Evolutionary conservation across 805 yeast genomes (phyloP), one percentile per base, ranked within the genome.

Genomic region (Cyberlindnera saturnus): DNA sequence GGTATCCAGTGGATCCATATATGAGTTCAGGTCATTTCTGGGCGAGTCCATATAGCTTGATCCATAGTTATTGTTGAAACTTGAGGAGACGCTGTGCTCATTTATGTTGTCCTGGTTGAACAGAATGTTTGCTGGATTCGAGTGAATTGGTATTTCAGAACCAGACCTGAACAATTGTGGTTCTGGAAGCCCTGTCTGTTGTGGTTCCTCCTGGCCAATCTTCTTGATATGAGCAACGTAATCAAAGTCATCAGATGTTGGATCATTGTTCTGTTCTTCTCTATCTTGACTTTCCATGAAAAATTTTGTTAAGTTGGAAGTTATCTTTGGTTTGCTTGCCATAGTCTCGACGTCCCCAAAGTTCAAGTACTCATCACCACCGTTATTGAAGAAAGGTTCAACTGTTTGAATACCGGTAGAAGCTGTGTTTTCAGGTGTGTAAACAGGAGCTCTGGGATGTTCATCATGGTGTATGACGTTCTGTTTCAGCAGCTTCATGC

Each of bases 191-290:
- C 38, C 41, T 4, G 28, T 10, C 17, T 17, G 10, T 17, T 26
- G 13, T 36, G 44, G 11, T 10, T 62, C 69, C 23, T 66, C 69
- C 51, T 69, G 71, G 17, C 80, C 79, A 53, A 80, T 73, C 46
- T 70, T 69, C 49, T 75, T 72, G 30, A 80, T 79, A 51, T 80
- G 85, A 7, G 83, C 82, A 13, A 78, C 76, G 51, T 80, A 80
- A 56, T 79, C 82, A 48, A 80, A 80, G 38, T 78, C 81, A 32
- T 71, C 80, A 16, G 73, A 66, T 4, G 70, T 66, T 6, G 75
- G 74, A 46, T 74, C 81, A 20, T 59, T 51, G 5, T 47, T 41
- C 17, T 42, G 40, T 26, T 45, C 26, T 11, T 31, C 13, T 17
- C n/a, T 32, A 14, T 34, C 6, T 31, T 47, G 45, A n/a, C 43